Conservation (phyloP, 257 asterid species). For the Forsythia suspensa region DNA sequence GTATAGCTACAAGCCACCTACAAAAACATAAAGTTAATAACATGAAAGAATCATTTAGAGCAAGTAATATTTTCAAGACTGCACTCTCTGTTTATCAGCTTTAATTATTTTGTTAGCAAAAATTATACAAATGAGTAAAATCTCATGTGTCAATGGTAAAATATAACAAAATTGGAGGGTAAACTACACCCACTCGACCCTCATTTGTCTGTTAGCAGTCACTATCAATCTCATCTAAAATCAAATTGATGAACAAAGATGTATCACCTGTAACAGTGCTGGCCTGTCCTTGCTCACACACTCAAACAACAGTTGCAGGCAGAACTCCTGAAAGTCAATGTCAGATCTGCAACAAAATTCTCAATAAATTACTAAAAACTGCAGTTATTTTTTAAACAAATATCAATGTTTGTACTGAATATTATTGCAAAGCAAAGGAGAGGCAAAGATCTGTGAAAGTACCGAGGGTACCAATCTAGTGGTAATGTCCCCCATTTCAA, state of each 20-base stretch:
- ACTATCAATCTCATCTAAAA: background rate
- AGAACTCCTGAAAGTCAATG: conserved; percentile 80
- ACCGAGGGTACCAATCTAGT: background rate
- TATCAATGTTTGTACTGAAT: background rate
- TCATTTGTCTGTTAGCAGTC: background rate
- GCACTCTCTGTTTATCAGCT: background rate
- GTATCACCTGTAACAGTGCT: conserved; percentile 77
- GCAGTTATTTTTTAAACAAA: background rate
- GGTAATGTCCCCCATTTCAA: background rate
- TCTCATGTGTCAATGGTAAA: background rate
- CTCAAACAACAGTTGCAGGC: conserved; percentile 89
- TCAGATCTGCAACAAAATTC: conserved; percentile 60
- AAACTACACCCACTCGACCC: conserved; percentile 10
- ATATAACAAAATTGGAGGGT: background rate
- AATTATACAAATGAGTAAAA: background rate
- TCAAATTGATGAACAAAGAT: background rate
- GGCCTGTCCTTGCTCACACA: conserved; percentile 99
- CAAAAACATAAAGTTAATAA: too few species aligned
- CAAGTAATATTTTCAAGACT: too few species aligned
- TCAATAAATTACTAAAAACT: conserved; percentile 12
- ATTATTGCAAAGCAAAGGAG: background rate
- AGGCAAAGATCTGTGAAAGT: background rate
- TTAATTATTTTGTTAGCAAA: conserved; percentile 2
- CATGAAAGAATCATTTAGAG: too few species aligned
- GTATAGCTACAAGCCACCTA: background rate